Evolutionary conservation across 805 yeast species (phyloP), one percentile per base, ranked within the genome.

Genomic region (Candida verbasci): DNA sequence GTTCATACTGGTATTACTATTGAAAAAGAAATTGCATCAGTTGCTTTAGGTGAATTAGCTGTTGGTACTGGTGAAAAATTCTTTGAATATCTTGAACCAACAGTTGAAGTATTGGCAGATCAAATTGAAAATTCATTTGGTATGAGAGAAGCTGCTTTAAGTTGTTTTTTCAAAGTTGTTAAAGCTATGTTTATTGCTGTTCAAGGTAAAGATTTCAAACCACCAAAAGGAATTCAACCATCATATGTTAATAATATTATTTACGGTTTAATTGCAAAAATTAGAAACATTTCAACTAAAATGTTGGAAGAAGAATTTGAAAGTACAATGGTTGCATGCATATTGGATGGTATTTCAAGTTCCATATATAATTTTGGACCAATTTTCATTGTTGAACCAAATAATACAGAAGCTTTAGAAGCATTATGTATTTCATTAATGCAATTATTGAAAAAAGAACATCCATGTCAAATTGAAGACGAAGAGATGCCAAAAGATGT

Each of bases 11-110:
- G 96, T 70, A 78, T 93, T 51, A 86, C 97, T 47, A 82, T 86
- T 50, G 98, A 91, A 67, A 91, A 91, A 65, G 96, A 89, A 66
- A 86, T 87, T 47, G 96, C 96, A n/a, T 75, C 89, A 31, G 86
- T 87, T 53, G 93, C 96, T 6, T 65, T 88, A 48, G 78, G 86
- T 34, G 97, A 93, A 57, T 76, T 89, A 56, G 95, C 96, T 35
- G 62, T 74, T 37, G 96, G 95, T 50, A 85, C 96, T 33, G 84
- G 88, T 54, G 80, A 76, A 40, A 79, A 79, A 37, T 88, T 91
- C 64, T 75, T 80, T 52, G 79, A 80, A 52, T 87, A 79, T 53
- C 82, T 87, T 42, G 87, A 86, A 57, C 63, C 78, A 39, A 73
- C 88, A 17, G 63, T 84, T 49, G 70, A 72, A 44, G 72, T 78